Percentiles rank a stretch among this genome's conserved stretches.
Evolutionary conservation across 441 rosid species (phyloP).

Genomic region (Biscutella auriculata): DNA sequence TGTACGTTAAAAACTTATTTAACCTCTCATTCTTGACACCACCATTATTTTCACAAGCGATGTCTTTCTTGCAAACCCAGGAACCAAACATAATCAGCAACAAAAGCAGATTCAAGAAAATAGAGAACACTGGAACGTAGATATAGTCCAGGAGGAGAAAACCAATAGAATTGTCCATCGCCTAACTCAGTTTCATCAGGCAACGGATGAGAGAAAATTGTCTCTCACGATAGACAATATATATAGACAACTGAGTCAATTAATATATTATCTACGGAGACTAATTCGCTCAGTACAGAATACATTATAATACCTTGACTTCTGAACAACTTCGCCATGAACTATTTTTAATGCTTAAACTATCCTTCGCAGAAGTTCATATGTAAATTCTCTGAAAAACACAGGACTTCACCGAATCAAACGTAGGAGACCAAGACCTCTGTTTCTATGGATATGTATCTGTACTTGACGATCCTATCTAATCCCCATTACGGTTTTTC

Average conservation of each 20-base stretch:
- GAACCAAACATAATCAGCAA: constrained; percentile 30
- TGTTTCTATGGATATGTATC: not conserved
- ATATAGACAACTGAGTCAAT: constrained; percentile 11
- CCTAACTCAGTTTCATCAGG: not conserved
- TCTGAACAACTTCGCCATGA: not conserved
- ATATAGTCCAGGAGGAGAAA: constrained; percentile 30
- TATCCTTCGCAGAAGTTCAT: not conserved
- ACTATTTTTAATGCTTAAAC: not conserved
- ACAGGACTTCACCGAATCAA: not conserved
- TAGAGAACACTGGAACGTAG: constrained; percentile 43
- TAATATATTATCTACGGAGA: not conserved
- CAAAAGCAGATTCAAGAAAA: constrained; percentile 42
- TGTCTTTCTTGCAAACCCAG: constrained; percentile 27
- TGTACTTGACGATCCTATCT: not conserved
- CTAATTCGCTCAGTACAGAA: not conserved
- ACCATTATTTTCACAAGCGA: constrained; percentile 7
- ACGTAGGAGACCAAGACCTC: constrained; percentile 13
- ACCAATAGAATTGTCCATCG: constrained; percentile 12
- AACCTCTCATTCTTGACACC: constrained; percentile 21
- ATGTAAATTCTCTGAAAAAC: not conserved
- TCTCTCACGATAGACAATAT: not conserved
- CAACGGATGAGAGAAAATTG: not conserved
- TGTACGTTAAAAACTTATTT: constrained; percentile 21
- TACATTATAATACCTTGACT: not conserved
- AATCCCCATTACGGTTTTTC: not conserved